These are phyloP conservation scores for Cytospora piceae DNA, from an alignment of 2,329 filamentous ascomycete species.

Conservation along the genomic window DNA sequence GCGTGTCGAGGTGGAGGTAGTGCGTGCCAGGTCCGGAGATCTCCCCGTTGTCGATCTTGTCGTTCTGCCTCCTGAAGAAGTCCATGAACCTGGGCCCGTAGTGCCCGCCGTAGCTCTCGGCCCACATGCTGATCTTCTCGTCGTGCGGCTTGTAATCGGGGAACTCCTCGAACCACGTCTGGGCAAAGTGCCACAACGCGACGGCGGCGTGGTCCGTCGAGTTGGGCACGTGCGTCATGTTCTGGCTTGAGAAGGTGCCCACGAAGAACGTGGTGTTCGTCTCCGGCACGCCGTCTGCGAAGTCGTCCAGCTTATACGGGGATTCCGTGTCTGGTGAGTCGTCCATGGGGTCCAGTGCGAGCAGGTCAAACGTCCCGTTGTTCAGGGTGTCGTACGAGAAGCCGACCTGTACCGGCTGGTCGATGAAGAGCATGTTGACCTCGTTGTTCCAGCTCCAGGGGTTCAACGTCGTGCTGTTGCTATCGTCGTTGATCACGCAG, in stretches of 20 bases:
- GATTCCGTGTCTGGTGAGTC: constrained; percentile 35
- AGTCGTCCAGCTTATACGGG: constrained; percentile 21
- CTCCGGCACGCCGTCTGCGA: constrained; percentile 24
- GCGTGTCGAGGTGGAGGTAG: constrained; percentile 30
- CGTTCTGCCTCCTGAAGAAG: constrained; percentile 29
- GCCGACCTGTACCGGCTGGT: constrained; percentile 52
- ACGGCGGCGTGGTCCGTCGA: constrained; percentile 54
- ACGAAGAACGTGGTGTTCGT: constrained; percentile 27
- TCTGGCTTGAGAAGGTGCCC: constrained; percentile 52
- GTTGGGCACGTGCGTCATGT: constrained; percentile 47
- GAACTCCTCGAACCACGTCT: constrained; percentile 61
- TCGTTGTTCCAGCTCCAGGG: constrained; percentile 64
- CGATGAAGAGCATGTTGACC: constrained; percentile 68
- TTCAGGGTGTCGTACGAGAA: constrained; percentile 38
- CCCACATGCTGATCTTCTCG: constrained; percentile 41
- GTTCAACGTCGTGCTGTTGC: constrained; percentile 54
- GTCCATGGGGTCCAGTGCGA: constrained; percentile 25
- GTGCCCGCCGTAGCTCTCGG: constrained; percentile 40
- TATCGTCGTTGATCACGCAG: constrained; percentile 55
- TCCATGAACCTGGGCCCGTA: constrained; percentile 47
- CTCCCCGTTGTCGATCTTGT: constrained; percentile 26
- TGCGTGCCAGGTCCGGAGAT: constrained; percentile 27
- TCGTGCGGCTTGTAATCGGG: constrained; percentile 51
- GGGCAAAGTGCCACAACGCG: constrained; percentile 59
- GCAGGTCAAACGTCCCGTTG: constrained; percentile 35